Evolutionary conservation across 176 grass and related monocot species (phyloP), one percentile per base, ranked within the genome.

Genomic region (Oropetium thomaeum): DNA sequence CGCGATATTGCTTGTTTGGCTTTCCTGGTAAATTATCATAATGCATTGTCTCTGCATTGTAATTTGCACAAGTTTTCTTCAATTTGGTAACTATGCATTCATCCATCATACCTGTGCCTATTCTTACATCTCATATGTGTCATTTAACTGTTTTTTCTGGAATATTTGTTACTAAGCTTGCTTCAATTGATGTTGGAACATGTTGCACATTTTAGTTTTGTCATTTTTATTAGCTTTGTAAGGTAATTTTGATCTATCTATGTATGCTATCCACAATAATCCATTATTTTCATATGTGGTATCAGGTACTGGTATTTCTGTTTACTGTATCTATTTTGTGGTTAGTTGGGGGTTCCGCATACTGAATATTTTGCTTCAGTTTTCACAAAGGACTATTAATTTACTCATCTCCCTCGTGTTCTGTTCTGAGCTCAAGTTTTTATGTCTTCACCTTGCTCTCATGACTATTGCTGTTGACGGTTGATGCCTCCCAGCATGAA

Each of bases 261-360:
- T 30, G 20, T 47, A 40, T 78, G 23, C 33, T 40, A 82, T 28
- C 22, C 66, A 67, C 62, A 65, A 25, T 67, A 20, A 54, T 79
- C 6, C 34, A 32, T 30, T 58, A 38, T 53, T 11, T 43, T 67
- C 20, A 38, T 81, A 16, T 55, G 29, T 81, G 26, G 37, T 43
- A 58, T 30, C 67, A 71, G 43, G n/a, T 58, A 30, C n/a, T n/a
- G n/a, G n/a, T n/a, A n/a, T n/a, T 72, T 30, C 68, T 79, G 38
- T 9, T 71, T 81, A 54, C 10, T 32, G 32, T 22, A 43, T 45
- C 39, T 82, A 1, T 25, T 72, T 45, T 65, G 9, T 59, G 48
- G 29, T 74, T 5, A 7, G 31, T 83, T 64, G 60, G 34, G 60
- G 55, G 10, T 69, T 86, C 23, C 41, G 69, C 0, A 10, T 53